Evolutionary conservation across 73 alveolate species (phyloP).

Genomic region (Tetrahymena thermophila): DNA sequence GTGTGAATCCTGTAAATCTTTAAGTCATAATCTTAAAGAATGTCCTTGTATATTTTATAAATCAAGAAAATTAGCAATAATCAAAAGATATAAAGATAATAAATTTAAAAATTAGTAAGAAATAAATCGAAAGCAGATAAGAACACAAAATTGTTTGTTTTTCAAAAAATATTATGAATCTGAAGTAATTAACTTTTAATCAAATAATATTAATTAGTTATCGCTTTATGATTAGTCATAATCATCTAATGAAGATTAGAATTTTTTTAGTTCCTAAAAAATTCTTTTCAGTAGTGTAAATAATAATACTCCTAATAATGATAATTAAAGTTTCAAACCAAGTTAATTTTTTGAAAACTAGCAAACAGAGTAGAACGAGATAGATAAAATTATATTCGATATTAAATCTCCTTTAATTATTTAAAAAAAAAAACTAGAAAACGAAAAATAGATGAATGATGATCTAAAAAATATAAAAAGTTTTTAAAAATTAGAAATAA

Average conservation of each 20-base stretch:
- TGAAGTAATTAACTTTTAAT: not conserved
- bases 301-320: not conserved
- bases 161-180: not conserved
- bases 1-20: not conserved
- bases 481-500: not conserved
- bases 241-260: not conserved
- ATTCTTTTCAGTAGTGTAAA: not conserved
- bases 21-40: not conserved
- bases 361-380: not conserved
- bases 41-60: not conserved
- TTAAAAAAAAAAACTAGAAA: not conserved
- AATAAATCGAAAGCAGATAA: not conserved
- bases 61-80: not conserved
- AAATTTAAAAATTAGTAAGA: not conserved
- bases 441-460: not conserved
- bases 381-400: not conserved
- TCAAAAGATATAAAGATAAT: not conserved
- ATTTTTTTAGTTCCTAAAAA: not conserved
- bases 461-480: not conserved
- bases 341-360: not conserved
- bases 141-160: not conserved
- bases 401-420: not conserved
- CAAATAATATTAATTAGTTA: no score
- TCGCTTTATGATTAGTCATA: not conserved
- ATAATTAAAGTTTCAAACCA: no score